Conservation (phyloP, 2,329 filamentous ascomycete species). For the Xylariaceae sp. region DNA sequence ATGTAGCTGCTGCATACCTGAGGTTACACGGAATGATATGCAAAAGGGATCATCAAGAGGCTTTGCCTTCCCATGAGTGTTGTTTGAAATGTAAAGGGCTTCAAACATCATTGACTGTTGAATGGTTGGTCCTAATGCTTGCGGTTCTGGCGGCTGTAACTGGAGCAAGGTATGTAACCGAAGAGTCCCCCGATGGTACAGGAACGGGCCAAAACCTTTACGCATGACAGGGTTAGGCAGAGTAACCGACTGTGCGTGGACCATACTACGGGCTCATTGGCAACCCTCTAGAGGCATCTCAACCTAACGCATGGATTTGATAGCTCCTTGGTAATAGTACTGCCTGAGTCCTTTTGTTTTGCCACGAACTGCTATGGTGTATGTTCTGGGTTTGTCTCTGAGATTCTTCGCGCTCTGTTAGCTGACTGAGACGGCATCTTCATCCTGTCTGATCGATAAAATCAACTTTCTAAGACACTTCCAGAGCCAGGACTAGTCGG, state of each 20-base stretch:
- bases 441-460: not conserved
- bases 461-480: not conserved
- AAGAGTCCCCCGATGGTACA: slow-evolving; percentile 3
- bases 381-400: not conserved
- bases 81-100: not conserved
- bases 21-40: not conserved
- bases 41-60: not conserved
- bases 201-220: slow-evolving; percentile 4
- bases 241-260: not conserved
- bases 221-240: not conserved
- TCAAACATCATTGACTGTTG: not conserved
- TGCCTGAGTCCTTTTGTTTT: not conserved
- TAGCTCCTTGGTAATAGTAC: not conserved
- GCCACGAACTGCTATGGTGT: not conserved
- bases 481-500: not conserved
- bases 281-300: not conserved
- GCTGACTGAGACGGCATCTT: not conserved
- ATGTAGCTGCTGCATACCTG: not conserved
- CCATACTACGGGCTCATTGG: not conserved
- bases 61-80: not conserved
- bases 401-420: not conserved
- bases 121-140: too few relatives aligned
- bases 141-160: not conserved
- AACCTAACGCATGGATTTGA: not conserved
- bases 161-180: not conserved